Percentiles rank a stretch among this genome's conserved stretches.
phyloP scores from a whole-genome alignment of 176 grass and related monocot species.

The Oryza glaberrima region DNA sequence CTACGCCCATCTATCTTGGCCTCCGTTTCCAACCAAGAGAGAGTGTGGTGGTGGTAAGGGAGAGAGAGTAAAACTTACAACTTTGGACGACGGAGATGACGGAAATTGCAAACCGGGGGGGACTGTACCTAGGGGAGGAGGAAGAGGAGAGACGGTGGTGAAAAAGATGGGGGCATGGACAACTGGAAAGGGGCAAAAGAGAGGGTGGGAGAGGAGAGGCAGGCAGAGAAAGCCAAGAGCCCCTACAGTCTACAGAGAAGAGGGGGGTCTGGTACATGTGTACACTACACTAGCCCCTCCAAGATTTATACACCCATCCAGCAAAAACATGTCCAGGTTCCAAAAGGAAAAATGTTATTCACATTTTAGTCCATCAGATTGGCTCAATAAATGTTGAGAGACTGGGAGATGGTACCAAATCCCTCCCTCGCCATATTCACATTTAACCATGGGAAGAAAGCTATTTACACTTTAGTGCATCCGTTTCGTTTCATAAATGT shows the following conservation, averaged over 20 bases:
- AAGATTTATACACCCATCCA: constrained; percentile 25
- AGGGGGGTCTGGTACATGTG: constrained; percentile 36
- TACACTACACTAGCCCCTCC: constrained; percentile 1
- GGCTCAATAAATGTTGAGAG: neutral
- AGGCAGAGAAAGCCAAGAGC: constrained; percentile 47
- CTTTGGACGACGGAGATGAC: constrained; percentile 48
- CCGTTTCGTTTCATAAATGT: neutral
- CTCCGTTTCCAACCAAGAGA: constrained; percentile 34
- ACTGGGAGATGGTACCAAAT: neutral
- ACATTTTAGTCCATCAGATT: neutral
- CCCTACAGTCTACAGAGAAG: constrained; percentile 44
- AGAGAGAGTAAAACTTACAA: constrained; percentile 39
- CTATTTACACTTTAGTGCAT: neutral
- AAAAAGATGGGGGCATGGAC: constrained; percentile 76
- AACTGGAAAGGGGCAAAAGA: constrained; percentile 72
- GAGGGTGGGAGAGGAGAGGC: constrained; percentile 35
- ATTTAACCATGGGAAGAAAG: neutral
- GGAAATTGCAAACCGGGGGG: constrained; percentile 39
- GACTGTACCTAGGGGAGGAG: constrained; percentile 60
- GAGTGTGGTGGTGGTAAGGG: constrained; percentile 17
- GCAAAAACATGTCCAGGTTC: neutral
- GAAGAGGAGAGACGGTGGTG: constrained; percentile 68
- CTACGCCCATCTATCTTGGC: constrained; percentile 36
- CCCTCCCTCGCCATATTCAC: neutral
- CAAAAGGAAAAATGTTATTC: neutral